Percentiles rank a stretch among this genome's conserved stretches.
Conservation (phyloP, 768 basidiomycete genomes). For the Boletus rubroflammeus region DNA sequence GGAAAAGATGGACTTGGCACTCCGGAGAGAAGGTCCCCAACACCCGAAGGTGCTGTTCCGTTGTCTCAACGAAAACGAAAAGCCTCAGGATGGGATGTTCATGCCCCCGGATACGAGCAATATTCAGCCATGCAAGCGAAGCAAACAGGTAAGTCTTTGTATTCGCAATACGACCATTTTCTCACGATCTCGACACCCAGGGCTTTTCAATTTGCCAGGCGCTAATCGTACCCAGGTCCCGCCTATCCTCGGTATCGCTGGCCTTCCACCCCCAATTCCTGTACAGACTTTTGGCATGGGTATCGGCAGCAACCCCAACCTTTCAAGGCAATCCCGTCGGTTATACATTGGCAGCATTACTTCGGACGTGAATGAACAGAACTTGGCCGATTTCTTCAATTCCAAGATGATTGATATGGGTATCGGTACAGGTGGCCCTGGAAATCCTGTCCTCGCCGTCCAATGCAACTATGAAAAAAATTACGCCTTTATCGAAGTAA, state of each 20-base stretch:
- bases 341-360: constrained; percentile 98
- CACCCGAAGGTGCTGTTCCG: constrained; percentile 78
- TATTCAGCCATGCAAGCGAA: constrained; percentile 97
- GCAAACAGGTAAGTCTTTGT: constrained; percentile 69
- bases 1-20: constrained; percentile 52
- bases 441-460: constrained; percentile 88
- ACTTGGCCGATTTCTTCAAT: constrained; percentile 92
- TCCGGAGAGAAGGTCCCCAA: constrained; percentile 82
- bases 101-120: constrained; percentile 92
- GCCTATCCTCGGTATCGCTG: constrained; percentile 76
- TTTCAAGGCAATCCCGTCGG: constrained; percentile 90
- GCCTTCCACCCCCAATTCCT: constrained; percentile 78
- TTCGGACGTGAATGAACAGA: constrained; percentile 89
- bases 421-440: constrained; percentile 78
- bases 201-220: constrained; percentile 94
- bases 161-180: not conserved
- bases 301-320: constrained; percentile 80
- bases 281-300: constrained; percentile 86
- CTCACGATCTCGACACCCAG: constrained; percentile 38
- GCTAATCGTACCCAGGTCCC: constrained; percentile 87
- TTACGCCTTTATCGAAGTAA: constrained; percentile 96
- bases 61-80: constrained; percentile 85
- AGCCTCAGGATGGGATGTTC: constrained; percentile 94
- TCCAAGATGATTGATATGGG: constrained; percentile 91
- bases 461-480: constrained; percentile 99